These are phyloP conservation scores for Clitopilus passeckerianus DNA, from an alignment of 768 basidiomycete species.

Conservation along the genomic window DNA sequence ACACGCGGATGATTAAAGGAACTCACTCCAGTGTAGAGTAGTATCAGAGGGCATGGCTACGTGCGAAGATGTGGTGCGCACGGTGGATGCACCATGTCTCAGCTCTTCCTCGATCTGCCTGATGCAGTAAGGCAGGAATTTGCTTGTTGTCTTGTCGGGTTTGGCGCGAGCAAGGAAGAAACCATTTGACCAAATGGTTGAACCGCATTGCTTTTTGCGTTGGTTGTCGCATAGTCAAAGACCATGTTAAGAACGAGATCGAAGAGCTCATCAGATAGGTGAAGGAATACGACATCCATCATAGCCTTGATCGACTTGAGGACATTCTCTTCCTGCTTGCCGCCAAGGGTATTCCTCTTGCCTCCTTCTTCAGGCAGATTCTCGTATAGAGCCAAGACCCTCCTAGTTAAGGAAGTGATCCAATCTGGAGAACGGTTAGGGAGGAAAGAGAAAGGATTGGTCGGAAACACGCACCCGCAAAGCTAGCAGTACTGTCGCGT, in stretches of 20 bases:
- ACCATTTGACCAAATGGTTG: constrained; percentile 87
- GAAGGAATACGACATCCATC: constrained; percentile 76
- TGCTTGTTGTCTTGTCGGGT: constrained; percentile 70
- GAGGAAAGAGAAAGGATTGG: background rate
- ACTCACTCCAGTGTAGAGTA: constrained; percentile 89
- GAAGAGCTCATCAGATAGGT: constrained; percentile 75
- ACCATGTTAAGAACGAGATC: constrained; percentile 83
- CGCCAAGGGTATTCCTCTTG: constrained; percentile 76
- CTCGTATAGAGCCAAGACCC: constrained; percentile 80
- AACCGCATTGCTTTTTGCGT: constrained; percentile 88
- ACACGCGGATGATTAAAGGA: background rate
- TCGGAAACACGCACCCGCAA: constrained; percentile 52
- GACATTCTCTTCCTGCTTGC: constrained; percentile 75
- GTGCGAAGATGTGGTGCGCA: constrained; percentile 73
- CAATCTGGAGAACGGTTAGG: constrained; percentile 48
- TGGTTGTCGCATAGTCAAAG: constrained; percentile 83
- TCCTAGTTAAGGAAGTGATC: constrained; percentile 72
- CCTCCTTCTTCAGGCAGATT: constrained; percentile 96
- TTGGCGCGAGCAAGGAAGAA: constrained; percentile 77
- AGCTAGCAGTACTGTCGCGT: constrained; percentile 72
- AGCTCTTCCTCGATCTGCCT: constrained; percentile 80
- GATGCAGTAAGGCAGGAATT: constrained; percentile 76
- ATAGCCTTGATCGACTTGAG: constrained; percentile 77
- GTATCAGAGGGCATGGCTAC: constrained; percentile 78
- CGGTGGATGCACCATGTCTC: constrained; percentile 84